Conservation (phyloP, 2,329 filamentous ascomycete species). For the Clathrospora elynae region DNA sequence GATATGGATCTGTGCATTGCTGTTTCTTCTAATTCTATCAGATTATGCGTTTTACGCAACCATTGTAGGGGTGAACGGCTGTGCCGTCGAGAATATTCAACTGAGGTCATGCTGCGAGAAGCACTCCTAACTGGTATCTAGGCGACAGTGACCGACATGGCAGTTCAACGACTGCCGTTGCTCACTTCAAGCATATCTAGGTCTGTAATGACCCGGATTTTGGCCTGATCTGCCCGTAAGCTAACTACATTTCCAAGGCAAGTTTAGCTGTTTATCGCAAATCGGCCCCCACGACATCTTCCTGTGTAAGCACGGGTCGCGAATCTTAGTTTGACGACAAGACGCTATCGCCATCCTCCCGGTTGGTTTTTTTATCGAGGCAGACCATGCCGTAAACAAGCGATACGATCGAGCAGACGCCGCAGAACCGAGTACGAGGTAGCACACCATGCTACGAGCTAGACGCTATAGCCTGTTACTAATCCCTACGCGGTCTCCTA, state of each 20-base stretch:
- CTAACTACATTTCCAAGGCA: no score
- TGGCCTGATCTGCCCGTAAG: slow-evolving; percentile 1
- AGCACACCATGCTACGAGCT: slow-evolving; percentile 7
- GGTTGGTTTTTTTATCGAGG: slow-evolving; percentile 4
- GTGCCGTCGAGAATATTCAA: slow-evolving; percentile 1
- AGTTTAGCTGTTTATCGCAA: no score
- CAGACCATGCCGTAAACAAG: slow-evolving; percentile 8
- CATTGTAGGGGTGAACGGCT: no score
- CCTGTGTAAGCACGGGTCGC: slow-evolving; percentile 9
- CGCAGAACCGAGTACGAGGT: slow-evolving; percentile 15
- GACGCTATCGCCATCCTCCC: slow-evolving; percentile 3
- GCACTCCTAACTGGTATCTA: background rate
- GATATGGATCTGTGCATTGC: no score
- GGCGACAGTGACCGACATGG: background rate
- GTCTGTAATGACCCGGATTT: background rate
- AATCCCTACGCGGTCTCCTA: slow-evolving; percentile 6
- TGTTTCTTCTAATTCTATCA: no score
- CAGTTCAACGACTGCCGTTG: background rate
- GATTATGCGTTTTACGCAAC: no score
- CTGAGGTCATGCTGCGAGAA: slow-evolving; percentile 4
- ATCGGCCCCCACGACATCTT: slow-evolving; percentile 14
- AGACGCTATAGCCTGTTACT: slow-evolving; percentile 3
- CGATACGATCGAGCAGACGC: slow-evolving; percentile 3
- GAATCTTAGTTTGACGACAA: slow-evolving; percentile 12
- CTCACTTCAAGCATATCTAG: slow-evolving; percentile 7